Evolutionary conservation across 352 stramenopile species (phyloP), one percentile per base, ranked within the genome.

Genomic region (Phytophthora sp.): DNA sequence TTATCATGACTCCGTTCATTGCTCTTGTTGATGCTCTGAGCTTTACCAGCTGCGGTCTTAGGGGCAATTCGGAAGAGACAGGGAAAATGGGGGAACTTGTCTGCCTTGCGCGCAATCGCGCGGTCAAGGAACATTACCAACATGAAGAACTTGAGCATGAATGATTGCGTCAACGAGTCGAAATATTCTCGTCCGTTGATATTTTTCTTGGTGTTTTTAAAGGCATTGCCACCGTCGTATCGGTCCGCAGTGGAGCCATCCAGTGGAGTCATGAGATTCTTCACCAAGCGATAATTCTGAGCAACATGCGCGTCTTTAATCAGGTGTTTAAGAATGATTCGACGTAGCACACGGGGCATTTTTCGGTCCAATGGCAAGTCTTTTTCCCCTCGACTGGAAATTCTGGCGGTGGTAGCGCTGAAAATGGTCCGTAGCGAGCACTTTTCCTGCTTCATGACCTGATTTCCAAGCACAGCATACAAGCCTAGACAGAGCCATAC

Each of bases 121-220:
- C 76, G 66, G 66, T 99, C 96, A 18, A 99, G 63, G 62, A 98
- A 97, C 42, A 98, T 71, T 29, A 99, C 84, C 9, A 99, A 66
- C 70, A 95, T 94, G 31, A 99, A 75, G 38, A 98, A 94, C 69
- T 97, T 90, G 20, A 91, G 81, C 35, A 98, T 84, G 42, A 97
- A 96, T 5, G 91, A 80, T 26, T 91, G 83, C 47, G 93, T 91
- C 55, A 98, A 74, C 30, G 91, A 86, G 29, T 90, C 78, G 47
- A 96, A 90, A 42, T 91, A 93, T 75, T 90, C 80, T 18, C 83
- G 79, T 1, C 84, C 84, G 7, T 86, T 87, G 36, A 93, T 88
- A 53, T 84, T 79, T 50, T 88, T 86, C 64, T 91, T 92, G 12
- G 64, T 73, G 47, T 84, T 90, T 27, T 47, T 75, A 44, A 87